Percentiles rank a stretch among this genome's conserved stretches.
Evolutionary conservation across 257 asterid species (phyloP).

Genomic region (Solanum chiquidenum): DNA sequence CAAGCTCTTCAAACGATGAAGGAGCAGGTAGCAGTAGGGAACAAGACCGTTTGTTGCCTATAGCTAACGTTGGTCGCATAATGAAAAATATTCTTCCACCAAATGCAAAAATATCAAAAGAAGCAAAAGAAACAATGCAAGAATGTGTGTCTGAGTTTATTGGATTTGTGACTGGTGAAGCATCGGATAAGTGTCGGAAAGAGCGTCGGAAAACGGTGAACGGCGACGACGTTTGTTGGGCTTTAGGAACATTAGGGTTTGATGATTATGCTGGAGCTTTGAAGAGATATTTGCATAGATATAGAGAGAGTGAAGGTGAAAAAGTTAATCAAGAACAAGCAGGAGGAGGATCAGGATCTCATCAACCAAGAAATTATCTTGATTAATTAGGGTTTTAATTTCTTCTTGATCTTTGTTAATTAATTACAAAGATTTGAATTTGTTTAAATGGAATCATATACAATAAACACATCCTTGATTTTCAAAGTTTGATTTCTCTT

Average conservation of each 20-base stretch:
- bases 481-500: background rate
- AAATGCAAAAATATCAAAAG: conserved; percentile 65
- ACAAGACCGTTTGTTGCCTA: conserved; percentile 47
- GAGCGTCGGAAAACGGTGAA: conserved; percentile 60
- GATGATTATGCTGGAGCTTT: conserved; percentile 42
- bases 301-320: conserved; percentile 52
- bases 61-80: conserved; percentile 72
- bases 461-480: background rate
- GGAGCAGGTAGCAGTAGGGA: conserved; percentile 8
- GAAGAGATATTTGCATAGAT: conserved; percentile 47
- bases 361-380: background rate
- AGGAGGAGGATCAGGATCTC: background rate
- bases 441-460: background rate
- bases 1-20: conserved; percentile 7
- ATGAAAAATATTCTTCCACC: conserved; percentile 58
- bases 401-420: background rate
- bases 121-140: conserved; percentile 72
- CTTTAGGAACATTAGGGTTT: conserved; percentile 46
- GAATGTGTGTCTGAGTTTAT: conserved; percentile 75
- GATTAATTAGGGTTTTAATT: background rate
- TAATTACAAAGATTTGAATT: background rate
- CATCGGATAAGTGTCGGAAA: conserved; percentile 60
- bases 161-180: conserved; percentile 60
- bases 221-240: conserved; percentile 66
- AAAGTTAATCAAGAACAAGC: conserved; percentile 13